These are phyloP conservation scores for Dendrobium chrysotoxum DNA, from an alignment of 106 monocot species.

Conservation along the genomic window DNA sequence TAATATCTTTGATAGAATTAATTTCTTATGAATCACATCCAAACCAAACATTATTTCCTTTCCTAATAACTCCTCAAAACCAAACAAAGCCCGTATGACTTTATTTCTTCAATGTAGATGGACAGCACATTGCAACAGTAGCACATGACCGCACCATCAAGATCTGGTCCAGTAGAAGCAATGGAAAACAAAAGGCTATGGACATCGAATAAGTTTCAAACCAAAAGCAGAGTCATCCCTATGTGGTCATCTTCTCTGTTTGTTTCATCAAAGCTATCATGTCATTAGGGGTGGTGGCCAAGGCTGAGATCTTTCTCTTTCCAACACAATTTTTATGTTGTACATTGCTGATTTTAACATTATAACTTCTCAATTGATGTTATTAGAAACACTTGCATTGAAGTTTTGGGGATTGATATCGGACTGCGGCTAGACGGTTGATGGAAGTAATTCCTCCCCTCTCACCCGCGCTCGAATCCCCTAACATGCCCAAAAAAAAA, in stretches of 20 bases:
- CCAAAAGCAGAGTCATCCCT: neutral
- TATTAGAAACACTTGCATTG: neutral
- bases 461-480: too few species aligned
- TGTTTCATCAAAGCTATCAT: neutral
- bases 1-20: too few species aligned
- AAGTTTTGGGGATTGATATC: neutral
- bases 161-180: slow-evolving; percentile 59
- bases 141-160: slow-evolving; percentile 85
- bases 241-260: neutral
- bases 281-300: neutral
- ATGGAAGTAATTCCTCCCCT: too few species aligned
- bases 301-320: neutral
- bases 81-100: neutral
- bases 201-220: slow-evolving; percentile 35
- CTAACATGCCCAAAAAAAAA: too few species aligned
- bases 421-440: too few species aligned
- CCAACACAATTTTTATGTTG: neutral
- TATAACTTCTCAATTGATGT: neutral
- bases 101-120: slow-evolving; percentile 37
- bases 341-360: neutral
- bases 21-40: too few species aligned
- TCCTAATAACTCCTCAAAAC: neutral
- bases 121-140: slow-evolving; percentile 83
- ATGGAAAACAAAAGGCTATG: slow-evolving; percentile 51
- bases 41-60: neutral